Evolutionary conservation across 1,284 basidiomycete species (phyloP).

Genomic region (Irpex sp.): DNA sequence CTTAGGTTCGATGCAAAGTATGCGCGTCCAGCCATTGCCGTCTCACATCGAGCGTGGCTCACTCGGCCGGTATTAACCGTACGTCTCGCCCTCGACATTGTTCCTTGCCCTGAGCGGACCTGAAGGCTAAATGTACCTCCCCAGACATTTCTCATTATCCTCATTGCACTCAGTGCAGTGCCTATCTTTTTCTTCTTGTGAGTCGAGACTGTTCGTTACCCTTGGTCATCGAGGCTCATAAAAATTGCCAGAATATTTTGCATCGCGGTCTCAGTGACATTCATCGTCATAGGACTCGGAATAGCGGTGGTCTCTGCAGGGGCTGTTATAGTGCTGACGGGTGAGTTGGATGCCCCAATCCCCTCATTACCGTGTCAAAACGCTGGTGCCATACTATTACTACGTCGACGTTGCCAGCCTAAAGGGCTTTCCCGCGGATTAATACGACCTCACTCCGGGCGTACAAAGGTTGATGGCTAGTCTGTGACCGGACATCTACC

Average conservation of each 20-base stretch:
- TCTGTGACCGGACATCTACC: too few relatives aligned
- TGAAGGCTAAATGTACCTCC: background rate
- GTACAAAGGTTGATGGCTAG: background rate
- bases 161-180: conserved; percentile 8
- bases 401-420: too few relatives aligned
- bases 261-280: conserved; percentile 7
- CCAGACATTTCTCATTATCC: conserved; percentile 12
- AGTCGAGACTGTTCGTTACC: background rate
- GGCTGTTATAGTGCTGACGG: conserved; percentile 5
- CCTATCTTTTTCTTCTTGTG: conserved; percentile 13
- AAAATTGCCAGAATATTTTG: conserved; percentile 7
- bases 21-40: conserved; percentile 1
- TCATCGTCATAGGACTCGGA: conserved; percentile 8
- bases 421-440: too few relatives aligned
- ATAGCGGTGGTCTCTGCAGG: conserved; percentile 5
- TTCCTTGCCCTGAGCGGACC: background rate
- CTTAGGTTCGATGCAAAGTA: background rate
- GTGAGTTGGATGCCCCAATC: background rate
- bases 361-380: too few relatives aligned
- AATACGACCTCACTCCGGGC: background rate
- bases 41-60: background rate
- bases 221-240: background rate
- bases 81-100: background rate
- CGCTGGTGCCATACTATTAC: too few relatives aligned
- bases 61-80: conserved; percentile 4